These are phyloP conservation scores for Ochetophila trinervis DNA, from an alignment of 306 rosid genomes.

Conservation along the genomic window DNA sequence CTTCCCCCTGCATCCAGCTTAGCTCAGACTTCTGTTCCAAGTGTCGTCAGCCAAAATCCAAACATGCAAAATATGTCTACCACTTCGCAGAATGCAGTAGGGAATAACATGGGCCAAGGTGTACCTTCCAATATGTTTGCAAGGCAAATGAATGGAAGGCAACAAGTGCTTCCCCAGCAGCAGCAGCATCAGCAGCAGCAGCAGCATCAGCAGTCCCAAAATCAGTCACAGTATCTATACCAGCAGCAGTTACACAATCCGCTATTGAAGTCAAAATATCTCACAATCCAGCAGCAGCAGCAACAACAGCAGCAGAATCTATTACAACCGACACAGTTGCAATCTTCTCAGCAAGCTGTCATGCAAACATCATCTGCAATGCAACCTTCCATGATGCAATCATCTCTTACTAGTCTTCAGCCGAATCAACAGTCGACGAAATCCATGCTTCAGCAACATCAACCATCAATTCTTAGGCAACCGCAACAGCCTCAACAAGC, in stretches of 20 bases:
- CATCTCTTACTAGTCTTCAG: conserved; percentile 57
- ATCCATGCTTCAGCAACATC: conserved; percentile 74
- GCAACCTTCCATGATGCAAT: conserved; percentile 61
- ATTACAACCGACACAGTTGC: conserved; percentile 67
- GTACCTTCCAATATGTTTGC: conserved; percentile 59
- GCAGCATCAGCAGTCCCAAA: conserved; percentile 53
- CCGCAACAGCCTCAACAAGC: conserved; percentile 73
- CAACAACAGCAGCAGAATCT: conserved; percentile 65
- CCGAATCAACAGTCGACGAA: conserved; percentile 69
- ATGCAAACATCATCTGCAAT: conserved; percentile 63
- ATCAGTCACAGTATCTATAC: conserved; percentile 48
- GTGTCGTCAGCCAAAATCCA: conserved; percentile 60
- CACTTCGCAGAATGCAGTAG: conserved; percentile 52
- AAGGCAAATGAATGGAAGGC: conserved; percentile 76
- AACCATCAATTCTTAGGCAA: conserved; percentile 73
- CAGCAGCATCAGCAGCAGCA: conserved; percentile 63
- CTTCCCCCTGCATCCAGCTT: conserved; percentile 56
- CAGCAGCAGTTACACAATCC: conserved; percentile 57
- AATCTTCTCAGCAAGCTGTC: conserved; percentile 74
- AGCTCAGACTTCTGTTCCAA: conserved; percentile 54
- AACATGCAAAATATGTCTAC: conserved; percentile 61
- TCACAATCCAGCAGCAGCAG: conserved; percentile 43
- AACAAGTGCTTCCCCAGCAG: conserved; percentile 64
- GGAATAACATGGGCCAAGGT: conserved; percentile 57
- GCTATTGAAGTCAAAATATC: conserved; percentile 46